These are phyloP conservation scores for Evernia prunastri DNA, from an alignment of 495 filamentous ascomycete genomes.

Conservation along the genomic window DNA sequence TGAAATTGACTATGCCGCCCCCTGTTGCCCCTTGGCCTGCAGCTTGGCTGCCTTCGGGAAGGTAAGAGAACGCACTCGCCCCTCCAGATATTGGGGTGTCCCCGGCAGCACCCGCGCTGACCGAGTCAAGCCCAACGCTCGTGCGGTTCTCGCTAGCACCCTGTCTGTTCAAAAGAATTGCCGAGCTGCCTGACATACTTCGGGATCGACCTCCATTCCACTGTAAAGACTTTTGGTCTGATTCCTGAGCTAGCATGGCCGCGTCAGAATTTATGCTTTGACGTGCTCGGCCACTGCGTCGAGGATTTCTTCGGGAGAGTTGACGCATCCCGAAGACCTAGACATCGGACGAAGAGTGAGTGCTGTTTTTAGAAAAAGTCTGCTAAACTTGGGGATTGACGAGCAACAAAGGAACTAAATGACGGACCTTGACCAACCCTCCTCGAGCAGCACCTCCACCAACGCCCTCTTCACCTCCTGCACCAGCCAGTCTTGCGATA, in stretches of 20 bases:
- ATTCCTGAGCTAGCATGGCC: conserved; percentile 65
- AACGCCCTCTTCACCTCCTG: conserved; percentile 63
- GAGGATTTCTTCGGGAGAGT: conserved; percentile 66
- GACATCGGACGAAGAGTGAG: conserved; percentile 9
- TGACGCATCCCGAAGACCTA: conserved; percentile 87
- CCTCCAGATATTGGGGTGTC: conserved; percentile 61
- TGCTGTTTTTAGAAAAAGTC: conserved; percentile 9
- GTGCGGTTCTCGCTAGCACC: conserved; percentile 42
- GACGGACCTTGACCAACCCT: conserved; percentile 68
- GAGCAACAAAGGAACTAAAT: background rate
- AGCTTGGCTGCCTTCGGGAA: conserved; percentile 43
- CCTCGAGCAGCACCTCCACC: conserved; percentile 64
- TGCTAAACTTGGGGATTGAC: conserved; percentile 11
- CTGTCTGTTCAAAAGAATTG: conserved; percentile 57
- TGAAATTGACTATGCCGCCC: conserved; percentile 40
- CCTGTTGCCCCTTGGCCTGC: conserved; percentile 28
- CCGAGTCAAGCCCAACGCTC: conserved; percentile 42
- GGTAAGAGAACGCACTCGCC: conserved; percentile 61
- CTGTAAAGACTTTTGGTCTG: conserved; percentile 60
- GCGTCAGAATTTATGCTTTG: conserved; percentile 74
- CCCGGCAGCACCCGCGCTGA: conserved; percentile 41
- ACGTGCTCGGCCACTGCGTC: conserved; percentile 53
- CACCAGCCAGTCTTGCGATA: conserved; percentile 68
- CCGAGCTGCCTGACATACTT: conserved; percentile 80
- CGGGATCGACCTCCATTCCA: conserved; percentile 59